Evolutionary conservation across 805 yeast genomes (phyloP), one percentile per base, ranked within the genome.

Genomic region (Candida ortonii): DNA sequence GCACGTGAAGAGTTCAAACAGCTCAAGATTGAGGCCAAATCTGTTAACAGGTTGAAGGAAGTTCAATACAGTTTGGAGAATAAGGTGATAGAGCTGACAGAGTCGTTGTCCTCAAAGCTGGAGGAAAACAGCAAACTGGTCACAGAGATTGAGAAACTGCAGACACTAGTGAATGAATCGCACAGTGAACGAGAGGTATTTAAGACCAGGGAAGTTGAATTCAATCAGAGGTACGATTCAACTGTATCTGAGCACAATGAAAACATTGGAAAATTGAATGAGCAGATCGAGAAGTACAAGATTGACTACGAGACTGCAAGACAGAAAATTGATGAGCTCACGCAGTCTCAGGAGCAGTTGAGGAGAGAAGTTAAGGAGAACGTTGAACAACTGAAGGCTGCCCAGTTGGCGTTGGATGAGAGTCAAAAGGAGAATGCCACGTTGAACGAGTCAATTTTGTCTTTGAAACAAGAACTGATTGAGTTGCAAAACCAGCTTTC

Each of bases 31-130:
- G 97, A 93, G 46, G 96, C 97, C 19, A 86, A 86, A 57, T 86
- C 96, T 11, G 95, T 87, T 28, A 81, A 82, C 57, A 94, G 83
- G 55, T 73, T 86, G 67, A 78, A 86, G 61, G 96, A 90, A 59
- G 95, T 86, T 24, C 88, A 95, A 52, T 93, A 87, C 64, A 78
- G 84, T 58, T 73, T 94, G 52, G 99, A 93, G 62, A 93, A 93
- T 63, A 93, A 94, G 70, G 97, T 94, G n/a, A 88, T 93, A 46
- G 95, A 89, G 61, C 75, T 93, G 49, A 90, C 97, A 3, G 94
- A 90, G 54, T 74, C 82, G 9, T 69, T 90, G 41, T 77, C 95
- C 1, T 64, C 78, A 22, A 84, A 86, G 58, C 80, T 84, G 16
- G 84, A 78, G 46, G 96, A 87, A 49, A 89, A 89, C 61, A 82